Evolutionary conservation across 768 basidiomycete species (phyloP).

Genomic region (Pleurotus eryngii): DNA sequence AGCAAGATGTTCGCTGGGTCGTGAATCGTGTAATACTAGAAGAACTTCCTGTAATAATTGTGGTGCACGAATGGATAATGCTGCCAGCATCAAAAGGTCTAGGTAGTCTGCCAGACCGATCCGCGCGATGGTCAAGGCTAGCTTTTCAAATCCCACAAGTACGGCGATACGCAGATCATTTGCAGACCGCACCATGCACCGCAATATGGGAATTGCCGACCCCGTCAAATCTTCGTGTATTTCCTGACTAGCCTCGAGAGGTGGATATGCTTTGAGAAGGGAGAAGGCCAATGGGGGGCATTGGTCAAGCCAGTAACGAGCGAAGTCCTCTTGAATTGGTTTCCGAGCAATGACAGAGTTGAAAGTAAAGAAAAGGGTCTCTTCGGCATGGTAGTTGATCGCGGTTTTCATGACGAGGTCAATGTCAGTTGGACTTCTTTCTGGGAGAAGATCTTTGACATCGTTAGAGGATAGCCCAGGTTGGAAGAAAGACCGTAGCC

Average conservation of each 20-base stretch:
- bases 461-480: slow-evolving; percentile 23
- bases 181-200: slow-evolving; percentile 50
- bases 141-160: slow-evolving; percentile 57
- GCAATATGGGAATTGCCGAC: slow-evolving; percentile 33
- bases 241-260: slow-evolving; percentile 27
- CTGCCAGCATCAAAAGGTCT: slow-evolving; percentile 48
- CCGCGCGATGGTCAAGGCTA: slow-evolving; percentile 39
- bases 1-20: slow-evolving; percentile 17
- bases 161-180: slow-evolving; percentile 52
- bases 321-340: slow-evolving; percentile 23
- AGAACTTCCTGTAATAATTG: slow-evolving; percentile 58
- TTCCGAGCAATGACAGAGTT: slow-evolving; percentile 28
- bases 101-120: slow-evolving; percentile 42
- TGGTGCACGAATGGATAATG: slow-evolving; percentile 48
- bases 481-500: slow-evolving; percentile 24
- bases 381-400: slow-evolving; percentile 49
- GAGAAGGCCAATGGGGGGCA: slow-evolving; percentile 54
- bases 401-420: slow-evolving; percentile 38
- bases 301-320: slow-evolving; percentile 42
- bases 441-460: slow-evolving; percentile 22
- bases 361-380: slow-evolving; percentile 53
- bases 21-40: slow-evolving; percentile 53
- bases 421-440: slow-evolving; percentile 25
- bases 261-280: slow-evolving; percentile 45
- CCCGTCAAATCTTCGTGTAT: slow-evolving; percentile 29